These are phyloP conservation scores for Kwoniella mangroviensis DNA, from an alignment of 768 basidiomycete species.

Conservation along the genomic window DNA sequence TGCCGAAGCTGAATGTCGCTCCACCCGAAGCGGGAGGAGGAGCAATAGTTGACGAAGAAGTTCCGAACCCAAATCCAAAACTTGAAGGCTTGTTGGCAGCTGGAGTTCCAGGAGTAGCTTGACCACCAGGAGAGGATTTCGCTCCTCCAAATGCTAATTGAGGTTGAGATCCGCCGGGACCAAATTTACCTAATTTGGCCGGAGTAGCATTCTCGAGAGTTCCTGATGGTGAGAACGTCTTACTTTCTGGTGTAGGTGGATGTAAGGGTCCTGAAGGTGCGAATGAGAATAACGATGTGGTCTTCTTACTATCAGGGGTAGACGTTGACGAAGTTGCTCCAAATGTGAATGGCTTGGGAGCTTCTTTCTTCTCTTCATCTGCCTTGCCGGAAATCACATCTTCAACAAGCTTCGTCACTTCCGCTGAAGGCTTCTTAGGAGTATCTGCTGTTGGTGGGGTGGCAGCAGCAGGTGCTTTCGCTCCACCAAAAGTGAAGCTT, in stretches of 20 bases:
- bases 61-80: conserved; percentile 31
- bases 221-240: conserved; percentile 43
- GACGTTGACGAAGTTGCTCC: conserved; percentile 13
- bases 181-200: conserved; percentile 49
- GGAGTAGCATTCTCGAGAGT: conserved; percentile 34
- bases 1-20: conserved; percentile 35
- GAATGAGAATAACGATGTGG: conserved; percentile 42
- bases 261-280: conserved; percentile 47
- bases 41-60: conserved; percentile 3
- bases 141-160: conserved; percentile 49
- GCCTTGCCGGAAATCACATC: conserved; percentile 38
- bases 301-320: conserved; percentile 28
- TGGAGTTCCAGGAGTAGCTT: conserved; percentile 20
- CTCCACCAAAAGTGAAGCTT: conserved; percentile 31
- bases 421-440: conserved; percentile 34
- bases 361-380: conserved; percentile 18
- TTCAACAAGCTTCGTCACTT: conserved; percentile 37
- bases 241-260: conserved; percentile 46
- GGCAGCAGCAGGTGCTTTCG: conserved; percentile 18
- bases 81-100: conserved; percentile 26
- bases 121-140: conserved; percentile 17
- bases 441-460: conserved; percentile 4
- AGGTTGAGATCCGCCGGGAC: conserved; percentile 48
- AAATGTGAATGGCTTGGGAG: conserved; percentile 33
- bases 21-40: conserved; percentile 22